These are phyloP conservation scores for Podosphaera xanthii DNA, from an alignment of 2,329 filamentous ascomycete genomes.

Conservation along the genomic window DNA sequence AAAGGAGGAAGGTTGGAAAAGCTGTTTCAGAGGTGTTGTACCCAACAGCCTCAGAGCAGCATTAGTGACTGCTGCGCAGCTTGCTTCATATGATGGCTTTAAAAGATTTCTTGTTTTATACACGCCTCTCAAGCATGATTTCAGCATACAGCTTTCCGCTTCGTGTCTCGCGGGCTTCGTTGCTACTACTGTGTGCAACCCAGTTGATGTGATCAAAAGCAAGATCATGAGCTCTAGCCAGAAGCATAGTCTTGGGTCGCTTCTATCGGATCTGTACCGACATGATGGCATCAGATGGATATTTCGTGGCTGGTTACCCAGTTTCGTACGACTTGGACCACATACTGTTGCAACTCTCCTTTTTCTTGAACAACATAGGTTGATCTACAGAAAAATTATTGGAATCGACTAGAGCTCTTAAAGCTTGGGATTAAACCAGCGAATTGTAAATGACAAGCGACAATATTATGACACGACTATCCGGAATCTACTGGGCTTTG, in stretches of 20 bases:
- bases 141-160: slow-evolving; percentile 58
- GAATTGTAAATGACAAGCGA: no score
- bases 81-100: slow-evolving; percentile 68
- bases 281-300: slow-evolving; percentile 59
- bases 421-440: slow-evolving; percentile 3
- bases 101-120: slow-evolving; percentile 45
- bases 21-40: slow-evolving; percentile 66
- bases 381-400: slow-evolving; percentile 38
- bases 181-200: slow-evolving; percentile 65
- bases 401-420: slow-evolving; percentile 7
- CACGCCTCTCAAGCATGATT: slow-evolving; percentile 41
- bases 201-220: slow-evolving; percentile 78
- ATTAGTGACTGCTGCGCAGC: slow-evolving; percentile 70
- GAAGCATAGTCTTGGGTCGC: slow-evolving; percentile 27
- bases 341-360: slow-evolving; percentile 77
- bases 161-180: slow-evolving; percentile 61
- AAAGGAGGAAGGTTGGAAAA: slow-evolving; percentile 54
- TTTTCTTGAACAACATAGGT: slow-evolving; percentile 72
- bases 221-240: slow-evolving; percentile 53
- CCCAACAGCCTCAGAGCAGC: slow-evolving; percentile 62
- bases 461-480: no score
- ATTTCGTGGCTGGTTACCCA: slow-evolving; percentile 80
- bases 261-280: slow-evolving; percentile 44
- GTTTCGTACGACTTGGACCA: slow-evolving; percentile 41
- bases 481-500: no score